A percentile compares a stretch with the other conserved stretches of the same genome.
Evolutionary conservation across 352 stramenopile species (phyloP).

Genomic region (Phytophthora citrophthora): DNA sequence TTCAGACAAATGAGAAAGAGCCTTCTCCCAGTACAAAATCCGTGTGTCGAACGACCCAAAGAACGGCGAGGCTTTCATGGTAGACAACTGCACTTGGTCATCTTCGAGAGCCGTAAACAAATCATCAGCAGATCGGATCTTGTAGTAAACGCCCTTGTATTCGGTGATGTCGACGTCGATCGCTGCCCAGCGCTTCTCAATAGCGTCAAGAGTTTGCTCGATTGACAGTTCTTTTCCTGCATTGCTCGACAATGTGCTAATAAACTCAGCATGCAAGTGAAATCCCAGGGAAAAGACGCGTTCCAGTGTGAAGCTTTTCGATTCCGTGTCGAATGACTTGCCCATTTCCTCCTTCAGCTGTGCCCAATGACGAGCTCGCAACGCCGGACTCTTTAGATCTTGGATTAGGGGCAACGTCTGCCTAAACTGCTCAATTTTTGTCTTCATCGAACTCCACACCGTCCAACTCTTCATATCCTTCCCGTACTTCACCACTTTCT

Average conservation of each 20-base stretch:
- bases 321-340: slow-evolving; percentile 83
- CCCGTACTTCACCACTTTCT: slow-evolving; percentile 93
- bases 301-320: slow-evolving; percentile 82
- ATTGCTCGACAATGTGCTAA: slow-evolving; percentile 91
- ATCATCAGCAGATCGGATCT: slow-evolving; percentile 92
- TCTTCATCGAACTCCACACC: slow-evolving; percentile 92
- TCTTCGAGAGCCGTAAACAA: slow-evolving; percentile 92
- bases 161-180: slow-evolving; percentile 92
- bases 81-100: slow-evolving; percentile 92
- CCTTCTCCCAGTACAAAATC: slow-evolving; percentile 91
- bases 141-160: slow-evolving; percentile 95
- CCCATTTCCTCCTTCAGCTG: slow-evolving; percentile 90
- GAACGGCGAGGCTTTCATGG: slow-evolving; percentile 95
- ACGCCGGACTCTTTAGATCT: slow-evolving; percentile 91
- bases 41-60: slow-evolving; percentile 90
- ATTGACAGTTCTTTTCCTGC: slow-evolving; percentile 94
- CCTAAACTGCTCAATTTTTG: slow-evolving; percentile 94
- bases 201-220: slow-evolving; percentile 87
- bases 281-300: slow-evolving; percentile 89
- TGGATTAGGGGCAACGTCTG: slow-evolving; percentile 94
- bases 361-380: slow-evolving; percentile 90
- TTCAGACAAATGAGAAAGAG: slow-evolving; percentile 88
- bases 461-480: slow-evolving; percentile 94
- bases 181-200: slow-evolving; percentile 87
- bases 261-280: slow-evolving; percentile 90